Evolutionary conservation across 2,329 filamentous ascomycete genomes (phyloP).

Genomic region (Microcyclospora tardicrescens): DNA sequence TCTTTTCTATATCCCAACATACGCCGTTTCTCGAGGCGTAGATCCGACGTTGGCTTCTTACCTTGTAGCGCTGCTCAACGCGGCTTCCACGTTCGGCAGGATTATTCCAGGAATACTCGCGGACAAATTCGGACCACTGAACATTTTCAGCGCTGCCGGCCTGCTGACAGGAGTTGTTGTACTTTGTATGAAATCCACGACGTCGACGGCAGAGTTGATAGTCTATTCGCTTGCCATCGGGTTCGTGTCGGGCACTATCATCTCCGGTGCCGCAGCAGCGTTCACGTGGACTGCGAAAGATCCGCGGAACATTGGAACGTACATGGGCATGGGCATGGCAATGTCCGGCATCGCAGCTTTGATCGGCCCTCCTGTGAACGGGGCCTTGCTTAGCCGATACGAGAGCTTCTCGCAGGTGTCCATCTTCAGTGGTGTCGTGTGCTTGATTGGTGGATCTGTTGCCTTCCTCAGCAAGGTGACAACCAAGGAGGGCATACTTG

Average conservation of each 20-base stretch:
- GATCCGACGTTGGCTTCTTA: slow-evolving; percentile 15
- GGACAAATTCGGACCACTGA: slow-evolving; percentile 30
- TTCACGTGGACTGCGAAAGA: background rate
- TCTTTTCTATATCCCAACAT: slow-evolving; percentile 28
- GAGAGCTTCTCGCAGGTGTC: background rate
- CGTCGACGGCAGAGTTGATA: background rate
- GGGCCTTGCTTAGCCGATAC: background rate
- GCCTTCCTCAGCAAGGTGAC: background rate
- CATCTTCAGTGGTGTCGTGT: background rate
- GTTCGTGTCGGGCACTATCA: background rate
- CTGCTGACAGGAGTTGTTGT: slow-evolving; percentile 24
- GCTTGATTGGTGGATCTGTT: background rate
- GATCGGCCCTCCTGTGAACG: background rate
- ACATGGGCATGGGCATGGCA: slow-evolving; percentile 1
- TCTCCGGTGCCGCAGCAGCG: background rate
- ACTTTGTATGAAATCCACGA: slow-evolving; percentile 11
- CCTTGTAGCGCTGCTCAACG: slow-evolving; percentile 29
- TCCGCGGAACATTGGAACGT: background rate
- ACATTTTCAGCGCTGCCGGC: slow-evolving; percentile 26
- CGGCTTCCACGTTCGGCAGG: slow-evolving; percentile 28
- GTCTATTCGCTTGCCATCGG: background rate
- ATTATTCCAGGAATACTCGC: slow-evolving; percentile 28
- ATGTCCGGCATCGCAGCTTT: background rate
- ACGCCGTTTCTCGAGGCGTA: slow-evolving; percentile 18
- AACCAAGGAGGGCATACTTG: background rate